These are phyloP conservation scores for Penicillium nucicola DNA, from an alignment of 495 filamentous ascomycete genomes.

Conservation along the genomic window DNA sequence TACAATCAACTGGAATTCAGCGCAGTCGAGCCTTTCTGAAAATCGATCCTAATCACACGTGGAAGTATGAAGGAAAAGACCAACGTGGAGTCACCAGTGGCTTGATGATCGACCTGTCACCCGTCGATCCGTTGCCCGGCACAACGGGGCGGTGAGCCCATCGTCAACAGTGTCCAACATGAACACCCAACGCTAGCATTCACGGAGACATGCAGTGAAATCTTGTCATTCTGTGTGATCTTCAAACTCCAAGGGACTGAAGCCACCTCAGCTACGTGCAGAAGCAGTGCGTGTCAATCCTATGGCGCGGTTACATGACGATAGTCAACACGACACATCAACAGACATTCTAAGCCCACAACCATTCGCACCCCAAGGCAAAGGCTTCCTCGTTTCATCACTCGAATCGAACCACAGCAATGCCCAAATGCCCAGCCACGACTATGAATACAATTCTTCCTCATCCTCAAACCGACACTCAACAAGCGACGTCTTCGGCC, in stretches of 20 bases:
- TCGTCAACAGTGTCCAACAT: conserved; percentile 14
- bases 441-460: conserved; percentile 36
- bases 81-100: not conserved
- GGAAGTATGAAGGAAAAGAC: not conserved
- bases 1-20: too few species aligned
- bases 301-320: conserved; percentile 23
- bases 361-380: conserved; percentile 15
- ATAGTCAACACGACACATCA: conserved; percentile 1
- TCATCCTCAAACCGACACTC: conserved; percentile 36
- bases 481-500: conserved; percentile 26
- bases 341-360: conserved; percentile 26
- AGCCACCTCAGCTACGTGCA: not conserved
- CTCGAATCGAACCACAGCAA: conserved; percentile 21
- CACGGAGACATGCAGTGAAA: not conserved
- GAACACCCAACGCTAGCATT: not conserved
- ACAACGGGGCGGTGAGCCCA: conserved; percentile 27
- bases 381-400: conserved; percentile 17
- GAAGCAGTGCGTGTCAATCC: not conserved
- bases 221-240: not conserved
- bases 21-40: too few species aligned
- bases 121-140: conserved; percentile 25
- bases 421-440: conserved; percentile 20
- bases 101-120: conserved; percentile 6
- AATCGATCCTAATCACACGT: not conserved
- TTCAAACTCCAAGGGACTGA: not conserved